Base-by-base conservation (phyloP, 148 eudicot species). In the Camellia granthamiana region DNA sequence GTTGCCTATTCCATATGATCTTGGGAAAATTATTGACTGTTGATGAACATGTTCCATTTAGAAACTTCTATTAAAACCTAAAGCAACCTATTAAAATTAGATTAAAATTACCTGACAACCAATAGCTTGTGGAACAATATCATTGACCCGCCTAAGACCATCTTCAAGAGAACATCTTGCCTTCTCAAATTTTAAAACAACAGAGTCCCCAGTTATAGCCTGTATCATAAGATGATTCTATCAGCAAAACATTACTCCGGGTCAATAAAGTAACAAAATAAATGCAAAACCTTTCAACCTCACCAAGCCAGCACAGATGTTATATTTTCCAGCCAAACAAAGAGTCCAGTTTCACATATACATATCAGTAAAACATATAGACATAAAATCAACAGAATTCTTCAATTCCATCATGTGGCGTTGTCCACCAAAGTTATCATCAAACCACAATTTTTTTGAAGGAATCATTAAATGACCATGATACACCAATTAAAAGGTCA, bases 181-280 rank as follows among this genome's bases (percentile, higher is more conserved):
- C 89, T 85, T 96, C 82, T 96, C 99, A 85, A 96, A 93, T 84
- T 96, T 96, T 79, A 89, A 82, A 81, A 92, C 90, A 81, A 96
- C 81, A 63, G 99, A 91, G 80, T 96, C 98, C 69, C 98, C 99
- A 7, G 99, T 96, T 72, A 93, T 93, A 52, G 99, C 99, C 99
- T 96, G 87, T 63, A 89, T 78, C 70, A 83, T 80, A 18, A 19
- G 62, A 88, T 58, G 49, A 10, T 74, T 73, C 46, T 3, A 81
- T 81, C 41, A 79, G 79, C 30, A 72, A 62, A 77, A 80, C 75
- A 77, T 59, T 61, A 46, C 41, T 60, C 62, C 23, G 4, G 49
- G 55, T 69, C 18, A 51, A 52, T 15, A 15, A 2, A 51, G 46
- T 75, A 52, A 47, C 12, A 65, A 75, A 78, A 75, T 15, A n/a